These are phyloP conservation scores for Escovopsis sp. DNA, from an alignment of 2,329 filamentous ascomycete species.

Conservation along the genomic window DNA sequence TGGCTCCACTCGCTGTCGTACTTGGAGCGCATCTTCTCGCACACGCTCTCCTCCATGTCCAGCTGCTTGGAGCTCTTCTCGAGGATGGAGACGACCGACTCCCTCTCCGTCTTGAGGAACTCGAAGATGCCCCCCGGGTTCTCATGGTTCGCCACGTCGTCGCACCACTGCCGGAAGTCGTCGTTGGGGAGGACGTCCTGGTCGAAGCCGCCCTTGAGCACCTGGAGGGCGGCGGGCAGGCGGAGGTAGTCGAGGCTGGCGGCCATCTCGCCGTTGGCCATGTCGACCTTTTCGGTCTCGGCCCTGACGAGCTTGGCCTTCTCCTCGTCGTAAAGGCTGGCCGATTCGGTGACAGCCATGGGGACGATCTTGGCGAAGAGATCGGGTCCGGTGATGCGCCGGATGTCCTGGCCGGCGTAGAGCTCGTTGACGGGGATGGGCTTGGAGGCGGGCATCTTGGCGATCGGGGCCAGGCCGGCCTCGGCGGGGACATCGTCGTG, in stretches of 20 bases:
- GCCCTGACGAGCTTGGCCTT: conserved; percentile 91
- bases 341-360: conserved; percentile 88
- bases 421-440: conserved; percentile 93
- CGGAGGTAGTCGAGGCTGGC: conserved; percentile 89
- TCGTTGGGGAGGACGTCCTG: conserved; percentile 78
- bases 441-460: conserved; percentile 88
- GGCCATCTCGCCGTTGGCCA: conserved; percentile 88
- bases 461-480: conserved; percentile 62
- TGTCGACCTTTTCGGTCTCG: conserved; percentile 84
- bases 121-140: conserved; percentile 69
- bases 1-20: conserved; percentile 95
- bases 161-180: conserved; percentile 87
- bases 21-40: conserved; percentile 98
- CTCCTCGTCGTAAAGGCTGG: conserved; percentile 94
- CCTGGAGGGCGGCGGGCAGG: conserved; percentile 73
- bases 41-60: conserved; percentile 94
- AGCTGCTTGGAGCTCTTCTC: conserved; percentile 76
- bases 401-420: conserved; percentile 93
- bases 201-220: conserved; percentile 84
- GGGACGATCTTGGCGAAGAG: conserved; percentile 95
- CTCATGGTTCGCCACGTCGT: conserved; percentile 76
- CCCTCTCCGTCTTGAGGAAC: conserved; percentile 60
- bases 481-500: conserved; percentile 83
- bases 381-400: conserved; percentile 90
- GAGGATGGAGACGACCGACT: conserved; percentile 53